Evolutionary conservation across 352 stramenopile species (phyloP), one percentile per base, ranked within the genome.

Genomic region (Phytopythium helicoides): DNA sequence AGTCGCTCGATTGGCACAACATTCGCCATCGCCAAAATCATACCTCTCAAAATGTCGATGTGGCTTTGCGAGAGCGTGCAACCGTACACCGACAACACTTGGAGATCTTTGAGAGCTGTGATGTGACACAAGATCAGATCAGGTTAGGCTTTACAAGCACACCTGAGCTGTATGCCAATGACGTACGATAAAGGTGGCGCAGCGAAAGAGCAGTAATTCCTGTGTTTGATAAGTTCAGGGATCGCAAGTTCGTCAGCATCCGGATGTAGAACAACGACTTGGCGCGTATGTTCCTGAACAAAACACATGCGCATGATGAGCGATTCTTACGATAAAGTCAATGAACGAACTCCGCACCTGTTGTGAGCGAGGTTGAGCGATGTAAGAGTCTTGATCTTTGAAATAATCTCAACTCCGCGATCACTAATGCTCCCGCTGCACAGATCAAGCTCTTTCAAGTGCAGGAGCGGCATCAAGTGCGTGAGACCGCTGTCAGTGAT

Each of bases 341-440:
- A n/a, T n/a, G n/a, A n/a, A n/a, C n/a, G n/a, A n/a, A 12, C 6
- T 8, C 18, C 53, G 0, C 47, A 81, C 82, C 75, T 79, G 70
- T 93, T 93, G 54, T 93, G 82, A 60, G 80, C 89, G 56, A 93
- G 41, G 51, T 93, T 93, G 39, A 93, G 64, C n/a, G 74, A 82
- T 46, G 64, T 79, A 46, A 93, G 63, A 16, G 71, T 81, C 38
- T 71, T 86, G 48, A 93, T 64, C 22, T 86, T 86, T n/a, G 73
- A 87, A 42, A 93, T 81, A 15, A 87, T 45, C 40, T 87, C 77
- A 12, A 91, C 80, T 22, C 82, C 82, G 21, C 76, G 73, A 28
- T 90, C 78, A 7, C 69, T 82, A 40, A 93, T 86, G 22, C 52
- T 80, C 14, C 80, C 80, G 36, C 76, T 72, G 50, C 80, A 91